Base-by-base conservation (phyloP, 1,284 basidiomycete genomes). In the Tetrapyrgos nigripes region DNA sequence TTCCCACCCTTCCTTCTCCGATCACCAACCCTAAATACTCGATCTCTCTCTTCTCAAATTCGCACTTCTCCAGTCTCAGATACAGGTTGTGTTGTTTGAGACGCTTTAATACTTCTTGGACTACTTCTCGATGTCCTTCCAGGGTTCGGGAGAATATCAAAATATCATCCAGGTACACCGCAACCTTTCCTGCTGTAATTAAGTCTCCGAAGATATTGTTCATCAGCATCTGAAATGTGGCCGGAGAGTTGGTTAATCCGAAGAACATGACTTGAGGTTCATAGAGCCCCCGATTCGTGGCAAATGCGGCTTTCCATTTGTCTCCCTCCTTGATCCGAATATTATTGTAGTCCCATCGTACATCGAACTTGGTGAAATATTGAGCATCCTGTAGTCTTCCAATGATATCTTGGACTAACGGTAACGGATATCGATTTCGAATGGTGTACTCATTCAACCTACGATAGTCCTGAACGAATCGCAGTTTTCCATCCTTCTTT, bases 151-250 rank as follows among this genome's bases (percentile, higher is more conserved):
- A 58, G 62, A 67, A 70, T 53, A 75, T 71, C 6, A 73, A 63
- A 37, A 75, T 73, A 54, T 74, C 68, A 56, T 75, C 66, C 24
- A 75, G 54, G n/a, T n/a, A n/a, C n/a, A n/a, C 53, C 73, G 74
- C 17, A n/a, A n/a, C n/a, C n/a, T n/a, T n/a, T n/a, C n/a, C n/a
- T n/a, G n/a, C n/a, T n/a, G n/a, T n/a, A n/a, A 72, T 63, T 37
- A 59, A 49, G 54, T 64, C 64, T 4, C 26, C 33, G 50, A 66
- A 72, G 44, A 70, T 59, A 10, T 63, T 56, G 47, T 70, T 63
- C 65, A 69, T 69, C 61, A 70, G 63, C 5, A 55, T 37, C 48
- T 70, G 68, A 50, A 70, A 72, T 1, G 66, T 66, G 0, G 74
- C 69, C 1, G 70, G 75, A 0, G 65, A 63, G 55, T 76, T 76